Conservation (phyloP, 306 rosid genomes). For the Inga leiocalycina region DNA sequence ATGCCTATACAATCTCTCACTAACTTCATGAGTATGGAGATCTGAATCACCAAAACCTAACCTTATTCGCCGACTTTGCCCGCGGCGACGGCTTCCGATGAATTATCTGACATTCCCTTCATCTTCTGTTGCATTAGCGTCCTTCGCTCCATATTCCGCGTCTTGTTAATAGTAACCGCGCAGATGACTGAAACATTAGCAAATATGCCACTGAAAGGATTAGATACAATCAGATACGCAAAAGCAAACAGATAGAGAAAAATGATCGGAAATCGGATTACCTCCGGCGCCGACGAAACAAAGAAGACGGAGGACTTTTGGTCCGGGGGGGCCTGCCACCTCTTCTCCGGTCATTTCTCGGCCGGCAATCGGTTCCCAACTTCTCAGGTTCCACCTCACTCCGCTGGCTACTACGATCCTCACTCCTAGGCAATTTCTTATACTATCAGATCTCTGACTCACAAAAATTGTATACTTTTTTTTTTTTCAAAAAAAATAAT, state of each 20-base stretch:
- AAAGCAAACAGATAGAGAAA: neutral
- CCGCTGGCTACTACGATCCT: neutral
- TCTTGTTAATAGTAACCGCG: constrained; percentile 55
- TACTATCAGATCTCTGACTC: neutral
- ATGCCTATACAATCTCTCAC: constrained; percentile 2
- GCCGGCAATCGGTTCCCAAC: constrained; percentile 12
- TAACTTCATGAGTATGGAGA: constrained; percentile 4
- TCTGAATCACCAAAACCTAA: constrained; percentile 13
- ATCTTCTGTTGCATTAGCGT: constrained; percentile 35
- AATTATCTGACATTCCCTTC: constrained; percentile 25
- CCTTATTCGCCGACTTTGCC: constrained; percentile 48
- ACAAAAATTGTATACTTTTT: neutral
- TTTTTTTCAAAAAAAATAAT: no score
- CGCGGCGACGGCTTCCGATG: constrained; percentile 42
- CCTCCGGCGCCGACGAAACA: constrained; percentile 85
- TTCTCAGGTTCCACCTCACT: neutral
- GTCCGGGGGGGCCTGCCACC: constrained; percentile 79
- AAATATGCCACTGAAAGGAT: neutral
- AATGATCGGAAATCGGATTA: constrained; percentile 39
- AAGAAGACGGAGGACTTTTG: constrained; percentile 69
- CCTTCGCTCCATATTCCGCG: constrained; percentile 60
- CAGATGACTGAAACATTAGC: constrained; percentile 49
- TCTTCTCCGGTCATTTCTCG: constrained; percentile 77
- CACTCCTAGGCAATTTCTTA: neutral
- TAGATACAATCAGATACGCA: neutral